Evolutionary conservation across 805 yeast genomes (phyloP).

Genomic region (Lipomyces orientalis): DNA sequence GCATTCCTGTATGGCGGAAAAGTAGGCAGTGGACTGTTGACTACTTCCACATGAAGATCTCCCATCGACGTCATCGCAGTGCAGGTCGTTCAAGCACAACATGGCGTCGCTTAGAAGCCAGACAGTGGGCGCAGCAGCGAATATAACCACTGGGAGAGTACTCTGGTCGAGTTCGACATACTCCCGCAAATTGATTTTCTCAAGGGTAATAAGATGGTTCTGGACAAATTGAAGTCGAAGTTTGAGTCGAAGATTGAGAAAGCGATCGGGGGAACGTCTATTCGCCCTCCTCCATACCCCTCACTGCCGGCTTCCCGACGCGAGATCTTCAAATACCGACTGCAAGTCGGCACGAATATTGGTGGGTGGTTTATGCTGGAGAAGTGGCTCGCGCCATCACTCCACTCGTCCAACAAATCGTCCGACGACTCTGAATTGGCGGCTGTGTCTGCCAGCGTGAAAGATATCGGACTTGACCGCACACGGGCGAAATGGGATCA

Average conservation of each 20-base stretch:
- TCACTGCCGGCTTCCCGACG: slow-evolving; percentile 46
- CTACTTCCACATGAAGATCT: too few relatives aligned
- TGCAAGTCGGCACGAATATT: slow-evolving; percentile 50
- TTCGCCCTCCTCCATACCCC: slow-evolving; percentile 41
- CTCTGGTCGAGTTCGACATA: not conserved
- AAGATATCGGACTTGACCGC: slow-evolving; percentile 57
- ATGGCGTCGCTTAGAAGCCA: too few relatives aligned
- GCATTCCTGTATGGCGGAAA: too few relatives aligned
- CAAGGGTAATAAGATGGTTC: slow-evolving; percentile 11
- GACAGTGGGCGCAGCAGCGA: too few relatives aligned
- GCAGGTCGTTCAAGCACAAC: too few relatives aligned
- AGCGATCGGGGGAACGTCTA: slow-evolving; percentile 25
- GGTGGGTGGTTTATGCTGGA: slow-evolving; percentile 94
- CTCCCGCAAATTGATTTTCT: not conserved
- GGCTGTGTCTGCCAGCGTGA: slow-evolving; percentile 61
- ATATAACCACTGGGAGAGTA: not conserved
- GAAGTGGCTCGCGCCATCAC: slow-evolving; percentile 53
- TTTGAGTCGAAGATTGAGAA: slow-evolving; percentile 7
- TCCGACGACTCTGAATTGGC: slow-evolving; percentile 68
- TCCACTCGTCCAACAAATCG: slow-evolving; percentile 16
- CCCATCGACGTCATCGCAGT: too few relatives aligned
- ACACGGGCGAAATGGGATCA: slow-evolving; percentile 58
- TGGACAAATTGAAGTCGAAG: slow-evolving; percentile 19
- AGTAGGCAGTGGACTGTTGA: too few relatives aligned
- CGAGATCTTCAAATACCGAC: slow-evolving; percentile 44